Percentiles rank a stretch among this genome's conserved stretches.
Conservation (phyloP, 495 filamentous ascomycete species). For the Aspergillus steynii region DNA sequence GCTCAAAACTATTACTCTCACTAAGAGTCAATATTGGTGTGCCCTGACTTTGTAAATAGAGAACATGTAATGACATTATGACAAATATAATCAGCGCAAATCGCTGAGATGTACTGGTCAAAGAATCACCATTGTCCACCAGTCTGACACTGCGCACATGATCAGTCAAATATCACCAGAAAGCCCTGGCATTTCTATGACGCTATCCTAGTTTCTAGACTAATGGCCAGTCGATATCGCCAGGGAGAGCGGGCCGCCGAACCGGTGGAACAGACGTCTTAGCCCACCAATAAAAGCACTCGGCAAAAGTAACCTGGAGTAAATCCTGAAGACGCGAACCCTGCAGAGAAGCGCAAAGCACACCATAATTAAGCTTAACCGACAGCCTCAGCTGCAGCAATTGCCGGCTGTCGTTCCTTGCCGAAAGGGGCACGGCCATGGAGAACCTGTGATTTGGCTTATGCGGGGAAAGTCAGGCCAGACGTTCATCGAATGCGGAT, state of each 20-base stretch:
- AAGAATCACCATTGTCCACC: not conserved
- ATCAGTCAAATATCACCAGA: too few relatives aligned
- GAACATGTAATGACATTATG: not conserved
- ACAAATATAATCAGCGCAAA: not conserved
- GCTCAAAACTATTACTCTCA: not conserved
- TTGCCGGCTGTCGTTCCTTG: not conserved
- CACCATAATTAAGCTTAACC: not conserved
- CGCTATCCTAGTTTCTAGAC: not conserved
- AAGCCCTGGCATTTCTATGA: too few relatives aligned
- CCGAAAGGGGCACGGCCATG: not conserved
- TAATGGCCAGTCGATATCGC: not conserved
- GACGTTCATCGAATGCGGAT: not conserved
- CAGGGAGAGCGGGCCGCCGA: not conserved
- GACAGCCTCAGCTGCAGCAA: not conserved
- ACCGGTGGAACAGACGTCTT: not conserved
- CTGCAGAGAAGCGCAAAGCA: not conserved
- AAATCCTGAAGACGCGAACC: not conserved
- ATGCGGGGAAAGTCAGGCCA: not conserved
- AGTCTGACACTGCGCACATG: too few relatives aligned
- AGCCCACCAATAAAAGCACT: not conserved
- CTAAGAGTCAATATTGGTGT: not conserved
- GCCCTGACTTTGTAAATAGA: not conserved
- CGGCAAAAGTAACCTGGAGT: not conserved
- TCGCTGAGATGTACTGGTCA: not conserved
- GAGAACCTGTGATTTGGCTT: not conserved